These are phyloP conservation scores for Rhododendron simsii DNA, from an alignment of 148 eudicot genomes.

Conservation along the genomic window DNA sequence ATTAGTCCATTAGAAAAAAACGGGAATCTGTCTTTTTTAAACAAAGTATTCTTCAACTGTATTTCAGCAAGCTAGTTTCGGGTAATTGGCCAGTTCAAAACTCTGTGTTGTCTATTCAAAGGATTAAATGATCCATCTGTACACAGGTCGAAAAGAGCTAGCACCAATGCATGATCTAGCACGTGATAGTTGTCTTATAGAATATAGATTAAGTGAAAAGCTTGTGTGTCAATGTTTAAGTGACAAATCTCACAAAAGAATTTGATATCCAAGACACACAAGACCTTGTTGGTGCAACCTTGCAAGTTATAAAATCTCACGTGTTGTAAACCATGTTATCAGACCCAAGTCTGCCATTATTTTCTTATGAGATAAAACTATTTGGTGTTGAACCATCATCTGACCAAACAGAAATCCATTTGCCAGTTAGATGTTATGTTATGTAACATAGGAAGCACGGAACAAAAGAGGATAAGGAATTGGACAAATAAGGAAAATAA, in stretches of 20 bases:
- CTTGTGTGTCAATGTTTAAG: slow-evolving; percentile 1
- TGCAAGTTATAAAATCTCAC: background rate
- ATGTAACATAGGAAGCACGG: background rate
- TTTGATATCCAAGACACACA: background rate
- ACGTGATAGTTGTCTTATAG: background rate
- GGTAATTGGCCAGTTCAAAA: background rate
- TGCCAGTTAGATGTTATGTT: background rate
- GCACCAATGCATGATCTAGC: background rate
- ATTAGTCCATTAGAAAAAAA: background rate
- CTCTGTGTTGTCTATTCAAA: background rate
- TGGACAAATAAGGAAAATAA: background rate
- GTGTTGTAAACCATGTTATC: background rate
- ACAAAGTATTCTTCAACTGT: background rate
- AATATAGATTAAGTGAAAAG: background rate
- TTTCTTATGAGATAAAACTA: background rate
- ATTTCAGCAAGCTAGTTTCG: background rate
- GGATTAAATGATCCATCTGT: background rate
- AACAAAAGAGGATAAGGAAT: background rate
- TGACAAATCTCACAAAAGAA: background rate
- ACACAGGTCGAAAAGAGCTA: background rate
- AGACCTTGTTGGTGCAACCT: background rate
- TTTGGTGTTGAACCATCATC: background rate
- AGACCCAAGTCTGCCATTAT: background rate
- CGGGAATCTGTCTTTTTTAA: background rate
- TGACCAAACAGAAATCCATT: slow-evolving; percentile 1